Conservation (phyloP, 176 grass and related monocot species). For the Oryza glumipatula region DNA sequence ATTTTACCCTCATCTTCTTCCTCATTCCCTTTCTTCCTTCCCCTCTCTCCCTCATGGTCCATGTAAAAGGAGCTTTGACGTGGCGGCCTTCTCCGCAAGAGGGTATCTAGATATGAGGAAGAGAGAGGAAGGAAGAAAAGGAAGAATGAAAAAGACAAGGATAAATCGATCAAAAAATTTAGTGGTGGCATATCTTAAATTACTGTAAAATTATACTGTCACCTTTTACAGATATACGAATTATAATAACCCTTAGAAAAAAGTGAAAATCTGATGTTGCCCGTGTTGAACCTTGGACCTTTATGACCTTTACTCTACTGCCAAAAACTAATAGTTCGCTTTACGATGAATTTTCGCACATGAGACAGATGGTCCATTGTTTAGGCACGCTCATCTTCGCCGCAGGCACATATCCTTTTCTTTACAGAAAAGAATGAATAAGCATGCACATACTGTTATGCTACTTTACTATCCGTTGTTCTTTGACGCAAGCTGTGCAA, state of each 20-base stretch:
- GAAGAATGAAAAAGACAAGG: no score
- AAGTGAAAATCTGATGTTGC: background rate
- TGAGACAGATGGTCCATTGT: background rate
- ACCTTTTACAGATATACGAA: no score
- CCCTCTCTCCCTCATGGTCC: no score
- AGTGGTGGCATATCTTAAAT: no score
- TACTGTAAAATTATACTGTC: no score
- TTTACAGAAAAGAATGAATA: background rate
- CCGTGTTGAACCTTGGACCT: background rate
- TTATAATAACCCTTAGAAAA: background rate
- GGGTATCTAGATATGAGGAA: no score
- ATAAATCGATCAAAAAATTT: no score
- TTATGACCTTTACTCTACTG: background rate
- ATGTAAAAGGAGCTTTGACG: no score
- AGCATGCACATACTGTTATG: background rate
- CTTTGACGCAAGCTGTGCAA: background rate
- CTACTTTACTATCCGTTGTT: constrained; percentile 6
- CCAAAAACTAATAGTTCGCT: background rate
- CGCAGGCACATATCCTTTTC: background rate
- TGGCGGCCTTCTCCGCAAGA: no score
- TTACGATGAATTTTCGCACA: background rate
- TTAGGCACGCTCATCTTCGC: background rate
- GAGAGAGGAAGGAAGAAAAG: no score
- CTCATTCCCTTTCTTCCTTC: no score
- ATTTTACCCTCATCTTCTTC: no score